phyloP scores from a whole-genome alignment of 139 green algal species.

The Chlorella sorokiniana region DNA sequence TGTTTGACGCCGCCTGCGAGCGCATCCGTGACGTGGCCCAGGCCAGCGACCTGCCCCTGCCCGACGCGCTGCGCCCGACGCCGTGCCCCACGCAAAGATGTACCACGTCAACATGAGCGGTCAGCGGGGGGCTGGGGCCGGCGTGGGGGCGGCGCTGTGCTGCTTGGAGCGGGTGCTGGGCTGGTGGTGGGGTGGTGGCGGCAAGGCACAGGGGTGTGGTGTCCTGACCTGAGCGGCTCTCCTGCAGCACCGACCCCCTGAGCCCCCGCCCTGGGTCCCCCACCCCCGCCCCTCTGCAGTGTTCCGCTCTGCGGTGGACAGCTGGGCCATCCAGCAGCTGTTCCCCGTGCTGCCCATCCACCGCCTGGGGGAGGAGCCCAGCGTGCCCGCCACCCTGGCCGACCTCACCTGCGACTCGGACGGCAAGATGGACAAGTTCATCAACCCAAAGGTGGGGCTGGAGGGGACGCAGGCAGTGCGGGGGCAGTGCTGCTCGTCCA shows the following conservation, averaged over 20 bases:
- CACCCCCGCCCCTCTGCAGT: conserved; percentile 33
- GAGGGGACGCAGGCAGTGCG: not conserved
- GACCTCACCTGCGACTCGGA: conserved; percentile 76
- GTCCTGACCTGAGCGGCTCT: no score
- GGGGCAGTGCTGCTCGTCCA: not conserved
- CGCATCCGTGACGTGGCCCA: conserved; percentile 39
- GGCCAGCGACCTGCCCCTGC: conserved; percentile 33
- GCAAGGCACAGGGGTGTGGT: no score
- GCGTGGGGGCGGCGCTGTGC: no score
- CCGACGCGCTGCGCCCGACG: conserved; percentile 42
- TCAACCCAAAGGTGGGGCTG: conserved; percentile 33
- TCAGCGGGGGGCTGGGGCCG: not conserved
- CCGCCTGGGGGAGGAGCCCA: conserved; percentile 60
- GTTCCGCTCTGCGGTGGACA: conserved; percentile 67
- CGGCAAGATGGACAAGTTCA: conserved; percentile 66
- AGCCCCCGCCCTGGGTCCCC: not conserved
- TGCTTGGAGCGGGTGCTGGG: no score
- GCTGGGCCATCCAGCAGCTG: conserved; percentile 74
- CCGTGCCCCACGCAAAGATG: conserved; percentile 21
- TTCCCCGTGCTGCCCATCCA: conserved; percentile 73
- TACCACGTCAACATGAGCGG: conserved; percentile 59
- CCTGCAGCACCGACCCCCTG: not conserved
- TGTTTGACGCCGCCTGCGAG: conserved; percentile 53
- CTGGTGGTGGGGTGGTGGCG: no score
- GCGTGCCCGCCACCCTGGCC: conserved; percentile 52